These are phyloP conservation scores for Emergomyces orientalis DNA, from an alignment of 2,329 filamentous ascomycete species.

Conservation along the genomic window DNA sequence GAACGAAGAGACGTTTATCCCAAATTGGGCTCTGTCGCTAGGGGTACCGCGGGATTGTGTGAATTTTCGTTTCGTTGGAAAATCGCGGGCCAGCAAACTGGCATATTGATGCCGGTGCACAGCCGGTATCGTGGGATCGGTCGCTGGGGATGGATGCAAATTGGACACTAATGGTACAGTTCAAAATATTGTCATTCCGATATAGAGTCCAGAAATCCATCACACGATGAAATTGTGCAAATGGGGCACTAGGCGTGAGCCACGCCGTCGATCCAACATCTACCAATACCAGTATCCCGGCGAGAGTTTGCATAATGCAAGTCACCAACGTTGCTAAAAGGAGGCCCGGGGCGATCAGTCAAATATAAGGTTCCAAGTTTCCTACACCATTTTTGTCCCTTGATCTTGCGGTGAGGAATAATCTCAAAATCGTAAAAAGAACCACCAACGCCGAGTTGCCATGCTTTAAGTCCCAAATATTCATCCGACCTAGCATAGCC, in stretches of 20 bases:
- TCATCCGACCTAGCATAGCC: constrained; percentile 2
- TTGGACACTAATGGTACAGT: no score
- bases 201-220: neutral
- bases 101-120: neutral
- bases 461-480: constrained; percentile 6
- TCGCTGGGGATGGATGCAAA: neutral
- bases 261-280: neutral
- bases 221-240: neutral
- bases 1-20: neutral
- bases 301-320: neutral
- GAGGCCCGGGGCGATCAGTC: neutral
- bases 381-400: neutral
- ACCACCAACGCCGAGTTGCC: constrained; percentile 6
- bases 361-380: neutral
- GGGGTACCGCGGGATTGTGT: neutral
- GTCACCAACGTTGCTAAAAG: neutral
- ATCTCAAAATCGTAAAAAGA: neutral
- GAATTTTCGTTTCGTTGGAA: neutral
- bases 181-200: neutral
- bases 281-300: neutral
- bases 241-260: neutral
- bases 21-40: neutral
- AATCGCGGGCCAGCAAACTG: neutral
- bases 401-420: neutral
- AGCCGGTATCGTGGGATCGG: neutral